Percentiles rank a stretch among this genome's conserved stretches.
Conservation (phyloP, 257 asterid genomes). For the Ocimum tenuiflorum region DNA sequence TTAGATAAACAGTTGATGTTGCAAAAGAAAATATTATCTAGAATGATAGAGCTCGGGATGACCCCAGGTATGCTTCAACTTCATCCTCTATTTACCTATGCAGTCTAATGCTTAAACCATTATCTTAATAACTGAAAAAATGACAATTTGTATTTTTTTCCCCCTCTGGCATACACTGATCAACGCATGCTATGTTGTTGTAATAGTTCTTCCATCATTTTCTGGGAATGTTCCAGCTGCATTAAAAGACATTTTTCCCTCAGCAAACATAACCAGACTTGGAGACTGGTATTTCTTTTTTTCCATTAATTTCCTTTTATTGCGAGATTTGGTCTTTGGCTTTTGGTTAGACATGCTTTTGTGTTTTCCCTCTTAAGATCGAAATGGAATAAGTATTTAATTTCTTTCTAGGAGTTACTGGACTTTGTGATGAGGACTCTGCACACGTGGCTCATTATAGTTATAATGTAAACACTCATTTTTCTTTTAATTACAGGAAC, state of each 20-base stretch:
- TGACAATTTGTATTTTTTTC: too few relatives aligned
- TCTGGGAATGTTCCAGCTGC: constrained; percentile 99
- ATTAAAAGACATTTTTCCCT: constrained; percentile 60
- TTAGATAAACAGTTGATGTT: constrained; percentile 57
- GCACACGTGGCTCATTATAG: background rate
- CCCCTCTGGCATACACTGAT: constrained; percentile 9
- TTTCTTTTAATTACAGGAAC: constrained; percentile 48
- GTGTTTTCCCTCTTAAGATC: background rate
- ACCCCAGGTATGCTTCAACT: constrained; percentile 67
- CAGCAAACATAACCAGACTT: constrained; percentile 77
- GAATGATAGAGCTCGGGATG: constrained; percentile 92
- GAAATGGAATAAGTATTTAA: background rate
- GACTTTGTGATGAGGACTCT: constrained; percentile 6
- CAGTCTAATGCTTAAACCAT: background rate
- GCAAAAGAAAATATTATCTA: constrained; percentile 78
- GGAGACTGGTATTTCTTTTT: constrained; percentile 73
- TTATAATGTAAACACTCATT: background rate
- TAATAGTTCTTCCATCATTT: constrained; percentile 88
- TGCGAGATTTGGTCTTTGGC: constrained; percentile 6
- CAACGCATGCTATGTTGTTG: constrained; percentile 12
- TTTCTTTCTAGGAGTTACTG: background rate
- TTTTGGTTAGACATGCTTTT: background rate
- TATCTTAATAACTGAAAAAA: background rate
- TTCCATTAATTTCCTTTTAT: background rate
- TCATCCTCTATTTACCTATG: background rate